phyloP scores from a whole-genome alignment of 129 eudicot genomes.

The sunflower (Helianthus annuus) region DNA sequence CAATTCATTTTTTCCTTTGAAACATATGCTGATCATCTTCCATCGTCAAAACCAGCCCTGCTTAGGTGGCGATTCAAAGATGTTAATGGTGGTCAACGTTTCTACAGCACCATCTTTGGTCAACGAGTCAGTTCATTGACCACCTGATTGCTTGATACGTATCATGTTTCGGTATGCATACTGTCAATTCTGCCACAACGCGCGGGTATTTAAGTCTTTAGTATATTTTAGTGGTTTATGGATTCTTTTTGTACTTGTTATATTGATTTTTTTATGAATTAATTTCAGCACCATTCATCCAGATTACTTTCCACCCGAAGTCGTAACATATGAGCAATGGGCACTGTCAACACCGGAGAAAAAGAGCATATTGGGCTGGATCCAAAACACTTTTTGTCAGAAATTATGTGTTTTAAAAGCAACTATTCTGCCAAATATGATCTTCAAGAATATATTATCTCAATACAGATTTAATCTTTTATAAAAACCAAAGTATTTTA shows the following conservation, averaged over 20 bases:
- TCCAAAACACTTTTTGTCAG: conserved; percentile 17
- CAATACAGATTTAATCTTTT: not conserved
- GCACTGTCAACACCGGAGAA: conserved; percentile 49
- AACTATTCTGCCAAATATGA: not conserved
- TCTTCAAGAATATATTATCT: not conserved
- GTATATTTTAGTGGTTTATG: conserved; percentile 6
- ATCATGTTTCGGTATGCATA: no score
- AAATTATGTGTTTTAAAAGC: no score
- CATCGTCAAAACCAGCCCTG: no score
- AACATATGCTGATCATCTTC: no score
- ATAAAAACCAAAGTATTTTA: not conserved
- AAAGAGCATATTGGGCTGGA: conserved; percentile 70
- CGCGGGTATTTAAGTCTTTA: not conserved
- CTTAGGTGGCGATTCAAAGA: no score
- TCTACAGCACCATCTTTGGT: no score
- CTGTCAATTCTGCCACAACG: no score
- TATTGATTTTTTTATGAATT: conserved; percentile 12
- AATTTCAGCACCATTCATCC: conserved; percentile 58
- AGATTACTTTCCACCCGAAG: conserved; percentile 71
- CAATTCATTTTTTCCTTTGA: no score
- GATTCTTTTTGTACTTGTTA: conserved; percentile 16
- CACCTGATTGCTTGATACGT: no score
- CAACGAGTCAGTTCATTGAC: no score
- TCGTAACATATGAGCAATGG: conserved; percentile 87
- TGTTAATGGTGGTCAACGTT: no score